These are phyloP conservation scores for Allodekkera sacchari DNA, from an alignment of 805 yeast genomes.

Conservation along the genomic window DNA sequence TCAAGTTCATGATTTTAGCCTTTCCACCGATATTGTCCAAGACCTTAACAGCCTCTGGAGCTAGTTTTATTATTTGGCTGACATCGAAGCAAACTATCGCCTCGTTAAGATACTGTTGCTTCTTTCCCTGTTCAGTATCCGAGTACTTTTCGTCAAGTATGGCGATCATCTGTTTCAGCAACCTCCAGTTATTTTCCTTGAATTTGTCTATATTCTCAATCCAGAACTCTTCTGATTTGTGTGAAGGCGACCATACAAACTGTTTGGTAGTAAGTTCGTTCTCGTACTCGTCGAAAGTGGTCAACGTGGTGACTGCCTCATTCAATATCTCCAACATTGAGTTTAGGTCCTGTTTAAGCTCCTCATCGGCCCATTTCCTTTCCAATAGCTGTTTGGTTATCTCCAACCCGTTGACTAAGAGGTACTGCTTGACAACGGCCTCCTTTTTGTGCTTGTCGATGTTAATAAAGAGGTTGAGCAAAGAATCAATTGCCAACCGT, in stretches of 20 bases:
- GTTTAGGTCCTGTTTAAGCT: conserved; percentile 65
- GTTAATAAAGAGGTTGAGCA: conserved; percentile 48
- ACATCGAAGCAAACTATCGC: conserved; percentile 67
- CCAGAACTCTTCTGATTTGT: conserved; percentile 85
- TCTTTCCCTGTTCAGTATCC: conserved; percentile 12
- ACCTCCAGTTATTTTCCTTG: conserved; percentile 68
- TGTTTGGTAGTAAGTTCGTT: conserved; percentile 75
- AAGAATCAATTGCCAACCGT: conserved; percentile 69
- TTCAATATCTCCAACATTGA: conserved; percentile 51
- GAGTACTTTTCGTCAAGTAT: conserved; percentile 32
- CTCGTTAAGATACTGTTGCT: conserved; percentile 26
- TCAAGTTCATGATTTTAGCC: conserved; percentile 73
- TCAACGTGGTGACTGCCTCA: conserved; percentile 66
- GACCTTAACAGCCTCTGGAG: conserved; percentile 52
- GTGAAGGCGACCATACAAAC: conserved; percentile 88
- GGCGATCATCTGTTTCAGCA: conserved; percentile 53
- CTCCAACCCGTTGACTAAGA: conserved; percentile 67
- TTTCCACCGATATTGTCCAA: conserved; percentile 56
- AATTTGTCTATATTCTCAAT: conserved; percentile 69
- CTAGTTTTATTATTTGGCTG: conserved; percentile 48
- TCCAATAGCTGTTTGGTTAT: conserved; percentile 63
- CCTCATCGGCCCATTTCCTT: conserved; percentile 93
- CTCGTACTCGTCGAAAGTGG: conserved; percentile 87
- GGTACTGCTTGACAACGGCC: conserved; percentile 51
- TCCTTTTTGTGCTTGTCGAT: conserved; percentile 28